Percentiles rank a stretch among this genome's conserved stretches.
Conservation (phyloP, 192 early-diverging fungal species). For the Rhizoclosmatium sp. region DNA sequence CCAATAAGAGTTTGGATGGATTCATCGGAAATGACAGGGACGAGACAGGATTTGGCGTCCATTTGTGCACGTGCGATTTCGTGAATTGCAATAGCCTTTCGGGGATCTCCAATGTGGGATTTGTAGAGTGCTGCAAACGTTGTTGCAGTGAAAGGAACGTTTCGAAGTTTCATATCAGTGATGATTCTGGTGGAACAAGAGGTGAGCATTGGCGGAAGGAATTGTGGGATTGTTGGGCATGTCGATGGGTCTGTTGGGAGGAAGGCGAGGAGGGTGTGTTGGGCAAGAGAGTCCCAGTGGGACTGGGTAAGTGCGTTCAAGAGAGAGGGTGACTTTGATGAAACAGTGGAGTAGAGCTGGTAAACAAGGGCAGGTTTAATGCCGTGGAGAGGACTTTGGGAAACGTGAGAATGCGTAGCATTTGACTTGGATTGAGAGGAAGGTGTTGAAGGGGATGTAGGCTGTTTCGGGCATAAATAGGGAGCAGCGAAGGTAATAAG, state of each 20-base stretch:
- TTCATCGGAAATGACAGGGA: conserved; percentile 9
- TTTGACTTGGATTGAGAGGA: no score
- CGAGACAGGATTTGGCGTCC: neutral
- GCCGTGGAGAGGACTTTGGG: neutral
- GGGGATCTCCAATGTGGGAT: conserved; percentile 2
- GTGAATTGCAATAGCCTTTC: conserved; percentile 18
- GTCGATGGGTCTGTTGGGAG: conserved; percentile 2
- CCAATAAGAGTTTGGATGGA: conserved; percentile 1
- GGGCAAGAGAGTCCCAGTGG: neutral
- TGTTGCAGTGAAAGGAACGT: neutral
- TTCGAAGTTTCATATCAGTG: neutral
- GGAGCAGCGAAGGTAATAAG: no score
- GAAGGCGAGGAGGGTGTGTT: neutral
- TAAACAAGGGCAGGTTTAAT: neutral
- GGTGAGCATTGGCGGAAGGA: neutral
- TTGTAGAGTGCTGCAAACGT: conserved; percentile 9
- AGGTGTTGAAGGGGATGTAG: no score
- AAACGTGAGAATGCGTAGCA: no score
- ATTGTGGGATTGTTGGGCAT: neutral
- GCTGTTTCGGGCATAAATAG: no score
- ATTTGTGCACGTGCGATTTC: conserved; percentile 12
- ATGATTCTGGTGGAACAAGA: neutral
- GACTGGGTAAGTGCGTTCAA: neutral
- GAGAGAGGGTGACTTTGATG: neutral
- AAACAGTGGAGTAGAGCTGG: conserved; percentile 8